Evolutionary conservation across 495 filamentous ascomycete species (phyloP).

Genomic region (Hypoxylon cercidicola): DNA sequence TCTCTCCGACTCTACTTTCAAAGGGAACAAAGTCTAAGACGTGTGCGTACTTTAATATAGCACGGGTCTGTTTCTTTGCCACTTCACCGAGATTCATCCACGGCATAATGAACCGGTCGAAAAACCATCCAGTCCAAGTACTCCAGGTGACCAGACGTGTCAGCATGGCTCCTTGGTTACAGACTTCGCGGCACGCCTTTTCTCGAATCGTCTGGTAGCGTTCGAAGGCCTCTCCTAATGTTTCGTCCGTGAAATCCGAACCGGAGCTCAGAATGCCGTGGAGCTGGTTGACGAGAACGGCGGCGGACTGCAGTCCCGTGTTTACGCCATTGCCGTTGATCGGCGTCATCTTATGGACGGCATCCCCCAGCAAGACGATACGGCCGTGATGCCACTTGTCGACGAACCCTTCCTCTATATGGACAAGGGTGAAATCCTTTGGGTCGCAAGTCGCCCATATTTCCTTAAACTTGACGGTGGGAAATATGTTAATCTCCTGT

Average conservation of each 20-base stretch:
- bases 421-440: slow-evolving; percentile 28
- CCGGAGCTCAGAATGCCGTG: slow-evolving; percentile 8
- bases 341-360: slow-evolving; percentile 58
- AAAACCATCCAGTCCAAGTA: slow-evolving; percentile 5
- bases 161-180: background rate
- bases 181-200: background rate
- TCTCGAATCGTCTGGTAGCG: slow-evolving; percentile 18
- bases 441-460: slow-evolving; percentile 40
- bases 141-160: slow-evolving; percentile 28
- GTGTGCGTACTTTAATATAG: slow-evolving; percentile 4
- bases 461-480: slow-evolving; percentile 45
- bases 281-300: slow-evolving; percentile 53
- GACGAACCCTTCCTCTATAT: slow-evolving; percentile 55
- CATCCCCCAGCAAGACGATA: slow-evolving; percentile 63
- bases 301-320: slow-evolving; percentile 50
- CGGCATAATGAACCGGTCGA: slow-evolving; percentile 8
- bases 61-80: background rate
- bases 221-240: slow-evolving; percentile 21
- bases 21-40: slow-evolving; percentile 29
- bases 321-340: slow-evolving; percentile 46
- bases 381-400: slow-evolving; percentile 57
- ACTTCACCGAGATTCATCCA: background rate
- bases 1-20: slow-evolving; percentile 9
- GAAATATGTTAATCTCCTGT: slow-evolving; percentile 42
- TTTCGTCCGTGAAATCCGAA: background rate